phyloP scores from a whole-genome alignment of 2,329 filamentous ascomycete genomes.

The Delphinella strobiligena region DNA sequence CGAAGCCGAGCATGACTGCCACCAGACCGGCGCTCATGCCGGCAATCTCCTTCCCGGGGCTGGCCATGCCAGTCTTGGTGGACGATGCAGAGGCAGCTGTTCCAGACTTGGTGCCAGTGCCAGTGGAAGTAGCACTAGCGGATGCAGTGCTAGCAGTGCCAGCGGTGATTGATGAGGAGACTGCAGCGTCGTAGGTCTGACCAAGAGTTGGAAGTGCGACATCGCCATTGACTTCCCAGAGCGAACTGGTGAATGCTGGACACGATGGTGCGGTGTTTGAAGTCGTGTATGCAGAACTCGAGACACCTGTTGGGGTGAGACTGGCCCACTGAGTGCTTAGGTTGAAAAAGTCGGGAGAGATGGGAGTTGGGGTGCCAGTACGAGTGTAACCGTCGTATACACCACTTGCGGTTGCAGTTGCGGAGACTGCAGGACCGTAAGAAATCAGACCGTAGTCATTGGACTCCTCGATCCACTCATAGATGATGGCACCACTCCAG shows the following conservation, averaged over 20 bases:
- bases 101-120: slow-evolving; percentile 9
- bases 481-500: slow-evolving; percentile 70
- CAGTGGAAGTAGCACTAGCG: slow-evolving; percentile 16
- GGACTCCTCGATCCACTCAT: slow-evolving; percentile 79
- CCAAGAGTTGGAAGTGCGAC: slow-evolving; percentile 59
- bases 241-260: slow-evolving; percentile 53
- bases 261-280: slow-evolving; percentile 53
- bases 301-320: slow-evolving; percentile 56
- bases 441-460: slow-evolving; percentile 74
- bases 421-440: slow-evolving; percentile 52
- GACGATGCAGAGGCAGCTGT: slow-evolving; percentile 12
- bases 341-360: slow-evolving; percentile 67
- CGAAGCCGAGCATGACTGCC: slow-evolving; percentile 41
- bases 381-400: slow-evolving; percentile 58
- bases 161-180: slow-evolving; percentile 9
- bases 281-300: slow-evolving; percentile 52
- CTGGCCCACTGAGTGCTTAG: slow-evolving; percentile 66
- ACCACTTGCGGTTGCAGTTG: slow-evolving; percentile 25
- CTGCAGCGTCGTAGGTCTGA: slow-evolving; percentile 25
- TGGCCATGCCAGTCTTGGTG: slow-evolving; percentile 30
- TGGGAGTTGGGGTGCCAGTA: slow-evolving; percentile 60
- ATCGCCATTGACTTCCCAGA: slow-evolving; percentile 63
- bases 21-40: slow-evolving; percentile 39
- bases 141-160: slow-evolving; percentile 16
- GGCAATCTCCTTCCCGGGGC: slow-evolving; percentile 35